Evolutionary conservation across 2,329 filamentous ascomycete genomes (phyloP), one percentile per base, ranked within the genome.

Genomic region (Colletotrichum ledebouriae): DNA sequence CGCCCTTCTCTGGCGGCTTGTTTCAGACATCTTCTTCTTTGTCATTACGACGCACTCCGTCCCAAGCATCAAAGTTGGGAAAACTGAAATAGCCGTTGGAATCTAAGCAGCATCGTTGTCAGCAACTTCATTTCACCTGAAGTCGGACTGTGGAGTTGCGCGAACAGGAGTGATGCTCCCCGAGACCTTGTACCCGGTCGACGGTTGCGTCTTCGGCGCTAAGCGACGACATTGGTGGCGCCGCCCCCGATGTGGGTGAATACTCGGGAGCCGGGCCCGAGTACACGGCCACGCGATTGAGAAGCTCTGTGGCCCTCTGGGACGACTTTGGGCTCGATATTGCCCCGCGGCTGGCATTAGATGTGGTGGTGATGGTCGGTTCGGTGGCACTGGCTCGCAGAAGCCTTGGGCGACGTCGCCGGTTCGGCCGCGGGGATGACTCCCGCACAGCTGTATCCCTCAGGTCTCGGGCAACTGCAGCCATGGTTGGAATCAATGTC

Each of bases 61-160:
- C 86, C 83, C 89, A 92, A 69, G 88, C 85, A 74, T 93, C 90
- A 77, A 92, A 92, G 76, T 87, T 90, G 15, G 90, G 90, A 76
- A 93, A 93, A 81, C 90, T 92, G 75, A 91, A 89, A 78, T 93
- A 93, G 70, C 87, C 86, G 63, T 65, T 66, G 10, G 68, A 53
- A 44, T 71, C 70, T 71, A 59, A 33, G 12, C 7, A 39, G 34
- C 37, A 37, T 49, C 22, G 22, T 46, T 17, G 25, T 68, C 55
- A 67, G 63, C 50, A 53, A 46, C 6, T 22, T 13, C 13, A 29
- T 20, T 25, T 9, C 15, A 12, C 4, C 11, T 12, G 12, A 17
- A 6, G n/a, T 15, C n/a, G 6, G 5, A 15, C 33, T 25, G 17
- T 52, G 52, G 7, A 17, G 22, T 34, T 47, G 33, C 15, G 67